A percentile compares a stretch with the other conserved stretches of the same genome.
Evolutionary conservation across 1,284 basidiomycete species (phyloP).

Genomic region (Cerrena zonata): DNA sequence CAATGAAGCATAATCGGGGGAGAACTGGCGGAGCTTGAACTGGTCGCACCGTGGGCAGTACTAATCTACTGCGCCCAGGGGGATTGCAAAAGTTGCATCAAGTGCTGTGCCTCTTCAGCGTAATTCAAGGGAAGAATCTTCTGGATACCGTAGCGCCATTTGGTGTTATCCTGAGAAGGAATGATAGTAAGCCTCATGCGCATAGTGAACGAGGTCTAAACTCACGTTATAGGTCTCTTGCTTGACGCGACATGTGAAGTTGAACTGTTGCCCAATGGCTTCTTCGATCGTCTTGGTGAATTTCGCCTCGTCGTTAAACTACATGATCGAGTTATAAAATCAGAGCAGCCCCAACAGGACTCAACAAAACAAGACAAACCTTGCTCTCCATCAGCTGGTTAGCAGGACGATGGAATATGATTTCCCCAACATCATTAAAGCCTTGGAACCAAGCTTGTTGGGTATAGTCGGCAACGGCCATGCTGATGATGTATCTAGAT

Average conservation of each 20-base stretch:
- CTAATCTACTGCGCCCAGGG: constrained; percentile 34
- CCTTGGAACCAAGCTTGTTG: constrained; percentile 90
- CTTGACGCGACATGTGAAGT: constrained; percentile 85
- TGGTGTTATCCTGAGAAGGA: constrained; percentile 57
- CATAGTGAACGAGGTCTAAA: constrained; percentile 6
- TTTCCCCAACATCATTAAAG: constrained; percentile 88
- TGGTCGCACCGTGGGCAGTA: background rate
- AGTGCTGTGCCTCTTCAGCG: constrained; percentile 57
- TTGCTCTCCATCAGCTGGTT: constrained; percentile 74
- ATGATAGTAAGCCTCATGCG: constrained; percentile 2
- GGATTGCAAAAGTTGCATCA: constrained; percentile 50
- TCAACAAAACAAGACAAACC: constrained; percentile 36
- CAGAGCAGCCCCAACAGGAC: constrained; percentile 1
- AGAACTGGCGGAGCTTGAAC: background rate
- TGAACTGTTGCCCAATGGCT: constrained; percentile 68
- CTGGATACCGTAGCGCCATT: constrained; percentile 79
- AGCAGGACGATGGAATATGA: constrained; percentile 75
- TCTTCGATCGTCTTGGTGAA: constrained; percentile 62
- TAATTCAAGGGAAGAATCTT: constrained; percentile 67
- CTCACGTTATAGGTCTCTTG: constrained; percentile 82
- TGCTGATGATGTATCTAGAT: constrained; percentile 79
- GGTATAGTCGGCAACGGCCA: constrained; percentile 86
- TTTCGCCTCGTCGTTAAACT: constrained; percentile 63
- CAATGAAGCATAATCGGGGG: too few relatives aligned
- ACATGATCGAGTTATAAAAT: constrained; percentile 11